Conservation (phyloP, 495 filamentous ascomycete genomes). For the Aspergillus cavernicola region DNA sequence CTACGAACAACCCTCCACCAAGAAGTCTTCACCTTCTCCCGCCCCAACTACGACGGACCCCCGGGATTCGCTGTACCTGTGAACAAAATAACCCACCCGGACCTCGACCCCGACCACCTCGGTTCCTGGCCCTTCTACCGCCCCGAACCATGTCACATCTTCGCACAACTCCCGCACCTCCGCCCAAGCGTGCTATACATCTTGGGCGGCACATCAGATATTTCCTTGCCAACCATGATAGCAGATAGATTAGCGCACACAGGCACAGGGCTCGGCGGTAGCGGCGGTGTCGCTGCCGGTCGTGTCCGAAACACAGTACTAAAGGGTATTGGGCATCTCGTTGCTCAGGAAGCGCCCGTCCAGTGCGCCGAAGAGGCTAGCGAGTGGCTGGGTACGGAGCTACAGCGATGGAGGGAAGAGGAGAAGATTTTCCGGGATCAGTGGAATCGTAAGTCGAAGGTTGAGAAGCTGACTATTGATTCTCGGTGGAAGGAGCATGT, state of each 20-base stretch:
- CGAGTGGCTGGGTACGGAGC: conserved; percentile 59
- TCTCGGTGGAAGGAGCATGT: conserved; percentile 53
- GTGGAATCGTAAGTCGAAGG: conserved; percentile 45
- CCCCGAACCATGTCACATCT: conserved; percentile 62
- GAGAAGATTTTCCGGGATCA: conserved; percentile 55
- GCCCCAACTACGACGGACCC: conserved; percentile 48
- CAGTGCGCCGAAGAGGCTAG: conserved; percentile 60
- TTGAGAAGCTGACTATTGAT: conserved; percentile 57
- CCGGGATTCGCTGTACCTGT: conserved; percentile 32
- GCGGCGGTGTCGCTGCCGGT: conserved; percentile 52
- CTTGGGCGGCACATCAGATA: conserved; percentile 62
- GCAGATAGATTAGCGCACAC: conserved; percentile 44
- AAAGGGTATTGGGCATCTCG: conserved; percentile 69
- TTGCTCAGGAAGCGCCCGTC: conserved; percentile 76
- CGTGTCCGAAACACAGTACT: conserved; percentile 67
- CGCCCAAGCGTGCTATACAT: conserved; percentile 81
- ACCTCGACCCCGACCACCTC: conserved; percentile 36
- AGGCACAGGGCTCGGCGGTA: conserved; percentile 46
- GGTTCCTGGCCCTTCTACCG: conserved; percentile 66
- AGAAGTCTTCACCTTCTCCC: conserved; percentile 58
- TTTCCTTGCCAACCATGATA: conserved; percentile 52
- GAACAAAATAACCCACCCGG: conserved; percentile 45
- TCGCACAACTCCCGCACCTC: conserved; percentile 61
- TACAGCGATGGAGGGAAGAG: conserved; percentile 60
- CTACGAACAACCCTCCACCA: conserved; percentile 58